These are phyloP conservation scores for Ogataea henricii DNA, from an alignment of 805 yeast genomes.

Conservation along the genomic window DNA sequence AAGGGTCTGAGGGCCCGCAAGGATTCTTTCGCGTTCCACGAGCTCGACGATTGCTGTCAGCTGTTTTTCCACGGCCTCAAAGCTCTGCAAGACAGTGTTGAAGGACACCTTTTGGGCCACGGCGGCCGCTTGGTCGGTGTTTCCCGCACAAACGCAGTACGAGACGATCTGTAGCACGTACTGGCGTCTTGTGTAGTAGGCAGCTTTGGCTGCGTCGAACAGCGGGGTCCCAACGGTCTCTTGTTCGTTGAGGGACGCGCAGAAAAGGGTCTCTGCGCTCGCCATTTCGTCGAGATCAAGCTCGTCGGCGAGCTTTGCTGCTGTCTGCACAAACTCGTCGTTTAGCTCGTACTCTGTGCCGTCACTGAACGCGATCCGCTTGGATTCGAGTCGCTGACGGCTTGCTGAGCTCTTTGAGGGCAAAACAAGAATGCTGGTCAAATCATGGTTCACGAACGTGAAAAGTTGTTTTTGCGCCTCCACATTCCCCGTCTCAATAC, in stretches of 20 bases:
- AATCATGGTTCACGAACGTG: conserved; percentile 44
- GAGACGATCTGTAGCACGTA: conserved; percentile 69
- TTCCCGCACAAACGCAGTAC: conserved; percentile 40
- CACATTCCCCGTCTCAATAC: conserved; percentile 39
- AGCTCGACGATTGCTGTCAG: conserved; percentile 54
- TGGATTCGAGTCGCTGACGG: conserved; percentile 48
- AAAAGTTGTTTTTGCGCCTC: conserved; percentile 20
- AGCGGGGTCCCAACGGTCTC: conserved; percentile 48
- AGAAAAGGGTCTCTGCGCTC: conserved; percentile 67
- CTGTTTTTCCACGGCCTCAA: conserved; percentile 58
- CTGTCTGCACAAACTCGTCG: conserved; percentile 60
- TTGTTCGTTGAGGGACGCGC: conserved; percentile 41
- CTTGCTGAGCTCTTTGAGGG: conserved; percentile 49
- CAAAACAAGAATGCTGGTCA: conserved; percentile 42
- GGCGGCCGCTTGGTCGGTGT: neutral
- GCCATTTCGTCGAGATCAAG: conserved; percentile 75
- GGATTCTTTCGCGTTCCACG: conserved; percentile 52
- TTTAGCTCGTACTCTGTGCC: conserved; percentile 65
- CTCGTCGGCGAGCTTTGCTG: conserved; percentile 60
- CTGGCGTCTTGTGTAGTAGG: conserved; percentile 68
- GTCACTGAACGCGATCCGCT: conserved; percentile 50
- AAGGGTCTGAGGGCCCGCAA: conserved; percentile 42
- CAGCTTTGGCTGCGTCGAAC: conserved; percentile 64
- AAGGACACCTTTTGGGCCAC: conserved; percentile 20
- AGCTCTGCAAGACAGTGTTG: conserved; percentile 51